Base-by-base conservation (phyloP, 139 green algal species). In the Tetraselmis chui region DNA sequence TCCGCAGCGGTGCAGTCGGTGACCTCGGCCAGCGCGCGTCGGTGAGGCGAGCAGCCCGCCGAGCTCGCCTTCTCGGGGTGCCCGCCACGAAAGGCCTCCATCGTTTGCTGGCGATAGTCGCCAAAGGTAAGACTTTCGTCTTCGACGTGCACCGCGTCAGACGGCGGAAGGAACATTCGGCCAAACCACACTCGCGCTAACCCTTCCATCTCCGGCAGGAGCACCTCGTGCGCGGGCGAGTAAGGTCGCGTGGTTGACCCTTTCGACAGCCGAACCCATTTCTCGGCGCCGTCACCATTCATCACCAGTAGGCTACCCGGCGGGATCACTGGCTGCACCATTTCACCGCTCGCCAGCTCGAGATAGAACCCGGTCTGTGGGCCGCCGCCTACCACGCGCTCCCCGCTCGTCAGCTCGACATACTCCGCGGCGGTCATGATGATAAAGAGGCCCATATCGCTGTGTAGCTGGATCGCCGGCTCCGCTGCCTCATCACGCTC, bases 41-140 rank as follows among this genome's bases (percentile, higher is more conserved):
- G 58, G 0, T 28, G 30, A 31, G 77, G 74, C 25, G 80, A 82
- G 84, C 80, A 84, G 75, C 84, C 83, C 0, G 29, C 32, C 1
- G 79, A 25, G 5, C 59, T 76, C 24, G 79, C 83, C 28, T 23
- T 32, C 0, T 28, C 5, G n/a, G n/a, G n/a, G n/a, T n/a, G n/a
- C 28, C n/a, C n/a, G n/a, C n/a, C n/a, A n/a, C n/a, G n/a, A n/a
- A n/a, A n/a, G n/a, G n/a, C n/a, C n/a, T n/a, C n/a, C n/a, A n/a
- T n/a, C n/a, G n/a, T n/a, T n/a, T n/a, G n/a, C 74, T 83, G 25
- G 1, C 80, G 84, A 77, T 83, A 87, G 77, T 87, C 77, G 27
- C 0, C 30, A 27, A 87, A 87, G 25, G 76, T 87, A 24, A 79
- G 18, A 18, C 45, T 67, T 5, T 18, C 45, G 45, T 67, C 45